Evolutionary conservation across 2,329 filamentous ascomycete genomes (phyloP), one percentile per base, ranked within the genome.

Genomic region (Pleomassaria siparia): DNA sequence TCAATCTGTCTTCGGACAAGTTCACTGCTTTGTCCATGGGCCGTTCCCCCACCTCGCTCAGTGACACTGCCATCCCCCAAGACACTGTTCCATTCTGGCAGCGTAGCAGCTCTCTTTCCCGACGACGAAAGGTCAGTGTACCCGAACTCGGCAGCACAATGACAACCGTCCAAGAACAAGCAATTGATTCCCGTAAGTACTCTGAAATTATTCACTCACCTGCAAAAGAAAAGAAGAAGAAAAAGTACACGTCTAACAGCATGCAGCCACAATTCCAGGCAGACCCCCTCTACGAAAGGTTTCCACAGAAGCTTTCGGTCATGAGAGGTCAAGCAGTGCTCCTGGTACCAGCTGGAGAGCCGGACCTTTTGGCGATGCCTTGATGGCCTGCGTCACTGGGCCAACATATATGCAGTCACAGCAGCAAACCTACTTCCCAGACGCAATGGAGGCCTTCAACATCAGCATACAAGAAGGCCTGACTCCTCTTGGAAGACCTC

Each of bases 41-140:
- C 18, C 70, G 70, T 28, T 73, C 71, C 15, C 53, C 64, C 12
- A 72, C 70, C 33, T 72, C 71, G 20, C 55, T 73, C 28, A 72
- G 69, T 52, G 71, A 73, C 48, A 72, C 70, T 40, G 67, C 67
- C 46, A 60, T 66, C 8, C 54, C 60, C 16, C 53, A 59, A 20
- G 69, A 71, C 25, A 56, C 47, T 30, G 49, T 63, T 32, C 64
- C 63, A 18, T 66, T 67, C 50, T 68, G 66, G 68, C 64, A 69
- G 51, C 63, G 65, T 39, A 60, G 64, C 42, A 62, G 67, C 35
- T 72, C 70, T 21, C 56, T 73, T 40, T 69, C 69, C 32, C 62
- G 69, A 44, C 60, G 71, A 43, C 62, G 71, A 40, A 72, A 73
- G 48, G 61, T 73, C 56, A 73, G 71, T 51, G 68, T 73, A 24